phyloP scores from a whole-genome alignment of 2,329 filamentous ascomycete species.

The Pyrenochaeta sp. region DNA sequence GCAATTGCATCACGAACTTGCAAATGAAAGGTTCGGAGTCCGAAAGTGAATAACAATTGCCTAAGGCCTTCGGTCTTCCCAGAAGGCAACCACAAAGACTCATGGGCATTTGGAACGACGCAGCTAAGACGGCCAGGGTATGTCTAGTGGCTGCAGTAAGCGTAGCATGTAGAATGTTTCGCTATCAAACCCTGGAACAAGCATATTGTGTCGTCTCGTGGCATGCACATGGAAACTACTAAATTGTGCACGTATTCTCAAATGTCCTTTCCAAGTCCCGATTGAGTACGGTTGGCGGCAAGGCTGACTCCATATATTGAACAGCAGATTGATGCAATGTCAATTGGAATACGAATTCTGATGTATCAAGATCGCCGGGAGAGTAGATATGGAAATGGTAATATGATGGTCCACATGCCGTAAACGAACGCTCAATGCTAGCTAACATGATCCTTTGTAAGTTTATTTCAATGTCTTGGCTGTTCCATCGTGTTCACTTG shows the following conservation, averaged over 20 bases:
- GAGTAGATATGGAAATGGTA: no score
- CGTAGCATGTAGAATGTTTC: background rate
- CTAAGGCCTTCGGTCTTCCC: background rate
- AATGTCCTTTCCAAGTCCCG: background rate
- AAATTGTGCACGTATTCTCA: background rate
- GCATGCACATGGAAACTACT: background rate
- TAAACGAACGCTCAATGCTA: background rate
- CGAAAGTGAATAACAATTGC: background rate
- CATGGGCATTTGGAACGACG: background rate
- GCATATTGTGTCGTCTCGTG: background rate
- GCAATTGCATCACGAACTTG: background rate
- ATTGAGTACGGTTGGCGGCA: background rate
- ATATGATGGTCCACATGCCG: background rate
- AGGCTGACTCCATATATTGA: background rate
- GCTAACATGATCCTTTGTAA: background rate
- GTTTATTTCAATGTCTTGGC: constrained; percentile 20
- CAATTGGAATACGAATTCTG: background rate
- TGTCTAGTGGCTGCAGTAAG: constrained; percentile 1
- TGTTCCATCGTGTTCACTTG: constrained; percentile 35
- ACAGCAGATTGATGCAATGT: background rate
- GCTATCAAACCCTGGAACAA: background rate
- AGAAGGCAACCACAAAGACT: background rate
- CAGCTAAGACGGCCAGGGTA: background rate
- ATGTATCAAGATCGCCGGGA: no score
- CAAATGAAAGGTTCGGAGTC: background rate